Evolutionary conservation across 2,329 filamentous ascomycete species (phyloP).

Genomic region (Colletotrichum sidae): DNA sequence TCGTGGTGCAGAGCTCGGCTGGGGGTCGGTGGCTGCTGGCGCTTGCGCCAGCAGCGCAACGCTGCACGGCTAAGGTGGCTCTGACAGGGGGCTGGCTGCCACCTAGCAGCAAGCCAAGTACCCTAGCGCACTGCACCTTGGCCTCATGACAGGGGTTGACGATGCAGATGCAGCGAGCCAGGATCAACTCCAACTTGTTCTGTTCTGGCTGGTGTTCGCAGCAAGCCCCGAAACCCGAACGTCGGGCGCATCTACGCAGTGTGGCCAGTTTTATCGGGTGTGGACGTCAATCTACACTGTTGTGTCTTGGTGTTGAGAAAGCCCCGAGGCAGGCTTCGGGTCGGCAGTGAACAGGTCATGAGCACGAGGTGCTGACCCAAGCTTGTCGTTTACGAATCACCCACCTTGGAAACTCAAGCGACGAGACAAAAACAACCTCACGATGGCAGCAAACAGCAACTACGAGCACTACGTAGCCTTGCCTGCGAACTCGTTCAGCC

Average conservation of each 20-base stretch:
- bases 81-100: conserved; percentile 21
- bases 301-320: background rate
- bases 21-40: conserved; percentile 23
- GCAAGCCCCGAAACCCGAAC: conserved; percentile 29
- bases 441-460: no score
- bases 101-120: background rate
- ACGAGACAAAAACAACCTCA: no score
- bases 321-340: conserved; percentile 5
- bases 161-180: conserved; percentile 16
- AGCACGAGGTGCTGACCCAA: no score
- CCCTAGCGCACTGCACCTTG: background rate
- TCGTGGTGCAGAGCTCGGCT: conserved; percentile 12
- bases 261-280: background rate
- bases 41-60: conserved; percentile 7
- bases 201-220: background rate
- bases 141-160: conserved; percentile 15
- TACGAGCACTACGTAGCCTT: no score
- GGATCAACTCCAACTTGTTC: background rate
- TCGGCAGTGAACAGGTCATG: no score
- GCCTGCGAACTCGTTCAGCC: no score
- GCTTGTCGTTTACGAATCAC: no score
- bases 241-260: conserved; percentile 1
- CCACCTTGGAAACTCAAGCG: no score
- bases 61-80: conserved; percentile 3
- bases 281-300: background rate